These are phyloP conservation scores for Ophiobolus disseminans DNA, from an alignment of 2,329 filamentous ascomycete genomes.

Conservation along the genomic window DNA sequence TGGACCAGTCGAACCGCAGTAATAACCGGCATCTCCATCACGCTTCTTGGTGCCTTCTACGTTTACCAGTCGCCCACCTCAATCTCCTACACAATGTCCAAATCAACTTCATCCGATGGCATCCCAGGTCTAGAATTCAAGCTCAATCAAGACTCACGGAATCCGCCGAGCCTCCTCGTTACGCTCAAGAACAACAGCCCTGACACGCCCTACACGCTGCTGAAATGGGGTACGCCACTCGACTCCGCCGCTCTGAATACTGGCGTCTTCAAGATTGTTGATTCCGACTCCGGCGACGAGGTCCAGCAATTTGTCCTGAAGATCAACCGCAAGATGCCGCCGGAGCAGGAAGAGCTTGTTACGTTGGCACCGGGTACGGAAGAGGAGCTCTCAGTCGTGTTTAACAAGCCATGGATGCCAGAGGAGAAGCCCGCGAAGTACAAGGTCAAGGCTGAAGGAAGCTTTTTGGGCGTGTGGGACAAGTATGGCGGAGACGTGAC, in stretches of 20 bases:
- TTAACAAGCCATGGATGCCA: conserved; percentile 49
- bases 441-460: conserved; percentile 44
- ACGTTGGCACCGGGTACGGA: conserved; percentile 45
- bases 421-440: conserved; percentile 45
- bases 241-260: conserved; percentile 48
- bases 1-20: conserved; percentile 38
- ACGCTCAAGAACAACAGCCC: conserved; percentile 48
- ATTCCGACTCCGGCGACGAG: conserved; percentile 34
- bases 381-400: conserved; percentile 44
- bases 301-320: conserved; percentile 42
- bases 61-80: conserved; percentile 29
- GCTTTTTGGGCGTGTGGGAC: conserved; percentile 48
- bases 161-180: conserved; percentile 43
- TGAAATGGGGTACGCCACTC: conserved; percentile 52
- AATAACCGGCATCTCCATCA: conserved; percentile 32
- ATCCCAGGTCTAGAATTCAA: conserved; percentile 39
- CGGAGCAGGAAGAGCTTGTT: conserved; percentile 43
- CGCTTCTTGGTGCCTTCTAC: conserved; percentile 40
- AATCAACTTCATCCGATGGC: conserved; percentile 12
- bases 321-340: conserved; percentile 49
- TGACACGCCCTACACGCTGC: conserved; percentile 43
- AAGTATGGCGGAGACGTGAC: conserved; percentile 28
- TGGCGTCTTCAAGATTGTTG: conserved; percentile 46
- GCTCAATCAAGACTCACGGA: conserved; percentile 36
- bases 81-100: conserved; percentile 33